A percentile compares a stretch with the other conserved stretches of the same genome.
Conservation (phyloP, 176 grass and related monocot species). For the Ampelocalamus luodianensis region DNA sequence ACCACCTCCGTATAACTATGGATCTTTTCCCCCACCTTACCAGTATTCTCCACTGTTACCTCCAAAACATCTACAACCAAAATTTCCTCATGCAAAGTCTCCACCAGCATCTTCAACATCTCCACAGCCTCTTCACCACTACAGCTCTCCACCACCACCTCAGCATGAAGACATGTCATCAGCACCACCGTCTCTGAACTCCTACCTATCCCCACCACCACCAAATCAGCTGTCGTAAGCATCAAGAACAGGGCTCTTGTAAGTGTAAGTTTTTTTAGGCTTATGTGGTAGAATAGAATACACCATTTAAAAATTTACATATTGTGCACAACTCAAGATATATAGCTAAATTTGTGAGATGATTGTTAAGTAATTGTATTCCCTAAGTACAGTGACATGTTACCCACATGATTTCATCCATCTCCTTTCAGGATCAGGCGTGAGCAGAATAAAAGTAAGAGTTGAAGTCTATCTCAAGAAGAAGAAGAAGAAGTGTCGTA, state of each 20-base stretch:
- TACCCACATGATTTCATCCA: slow-evolving; percentile 13
- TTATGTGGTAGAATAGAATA: background rate
- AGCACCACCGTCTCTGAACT: slow-evolving; percentile 25
- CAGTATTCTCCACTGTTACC: slow-evolving; percentile 39
- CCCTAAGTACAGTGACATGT: background rate
- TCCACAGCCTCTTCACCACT: slow-evolving; percentile 38
- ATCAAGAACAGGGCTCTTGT: background rate
- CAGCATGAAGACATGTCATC: background rate
- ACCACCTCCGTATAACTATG: slow-evolving; percentile 47
- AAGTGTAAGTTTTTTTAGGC: slow-evolving; percentile 41
- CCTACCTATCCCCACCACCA: slow-evolving; percentile 30
- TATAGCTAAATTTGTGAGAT: background rate
- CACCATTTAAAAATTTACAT: background rate
- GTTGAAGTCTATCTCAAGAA: slow-evolving; percentile 1
- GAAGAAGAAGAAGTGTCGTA: slow-evolving; percentile 21
- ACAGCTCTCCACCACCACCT: slow-evolving; percentile 49
- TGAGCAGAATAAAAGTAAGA: slow-evolving; percentile 31
- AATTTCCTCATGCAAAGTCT: slow-evolving; percentile 37
- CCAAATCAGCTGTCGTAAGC: slow-evolving; percentile 39
- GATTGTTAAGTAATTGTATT: background rate
- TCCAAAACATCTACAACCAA: slow-evolving; percentile 46
- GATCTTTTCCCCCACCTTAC: slow-evolving; percentile 42
- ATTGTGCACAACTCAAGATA: background rate
- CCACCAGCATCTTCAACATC: slow-evolving; percentile 37
- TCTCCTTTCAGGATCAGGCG: slow-evolving; percentile 36